Percentiles rank a stretch among this genome's conserved stretches.
phyloP scores from a whole-genome alignment of 331 rosid species.

The Pyracantha coccinea region DNA sequence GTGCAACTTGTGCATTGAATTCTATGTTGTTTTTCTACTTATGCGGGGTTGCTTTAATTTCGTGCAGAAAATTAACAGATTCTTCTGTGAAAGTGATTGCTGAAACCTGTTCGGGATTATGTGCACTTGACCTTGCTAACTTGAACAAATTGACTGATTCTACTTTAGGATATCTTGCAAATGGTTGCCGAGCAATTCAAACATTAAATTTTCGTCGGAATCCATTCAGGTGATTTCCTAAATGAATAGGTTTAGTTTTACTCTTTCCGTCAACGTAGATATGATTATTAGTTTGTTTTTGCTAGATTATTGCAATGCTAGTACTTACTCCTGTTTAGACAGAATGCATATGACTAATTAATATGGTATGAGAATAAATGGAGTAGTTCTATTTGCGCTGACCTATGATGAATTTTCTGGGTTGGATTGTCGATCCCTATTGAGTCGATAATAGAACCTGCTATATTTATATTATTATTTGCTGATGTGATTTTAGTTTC shows the following conservation, averaged over 20 bases:
- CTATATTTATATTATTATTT: neutral
- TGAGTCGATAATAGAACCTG: neutral
- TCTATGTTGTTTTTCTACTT: slow-evolving; percentile 6
- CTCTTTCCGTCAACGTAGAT: neutral
- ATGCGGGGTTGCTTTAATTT: slow-evolving; percentile 9
- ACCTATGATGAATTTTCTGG: neutral
- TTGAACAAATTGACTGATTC: slow-evolving; percentile 56
- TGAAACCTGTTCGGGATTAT: slow-evolving; percentile 45
- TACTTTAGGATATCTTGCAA: slow-evolving; percentile 55
- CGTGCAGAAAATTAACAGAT: slow-evolving; percentile 69
- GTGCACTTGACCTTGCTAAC: slow-evolving; percentile 44
- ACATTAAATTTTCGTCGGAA: slow-evolving; percentile 51
- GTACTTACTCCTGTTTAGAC: neutral
- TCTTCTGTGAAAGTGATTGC: slow-evolving; percentile 57
- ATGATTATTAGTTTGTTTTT: neutral
- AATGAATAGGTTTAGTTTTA: neutral
- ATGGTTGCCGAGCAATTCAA: slow-evolving; percentile 45
- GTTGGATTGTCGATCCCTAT: neutral
- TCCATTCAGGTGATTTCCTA: slow-evolving; percentile 56
- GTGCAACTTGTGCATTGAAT: neutral
- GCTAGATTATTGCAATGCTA: neutral
- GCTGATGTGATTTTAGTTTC: neutral
- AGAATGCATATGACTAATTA: neutral
- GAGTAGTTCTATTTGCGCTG: neutral
- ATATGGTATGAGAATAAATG: neutral